Percentiles rank a stretch among this genome's conserved stretches.
Evolutionary conservation across 768 basidiomycete species (phyloP).

Genomic region (Phylloporus arenicola): DNA sequence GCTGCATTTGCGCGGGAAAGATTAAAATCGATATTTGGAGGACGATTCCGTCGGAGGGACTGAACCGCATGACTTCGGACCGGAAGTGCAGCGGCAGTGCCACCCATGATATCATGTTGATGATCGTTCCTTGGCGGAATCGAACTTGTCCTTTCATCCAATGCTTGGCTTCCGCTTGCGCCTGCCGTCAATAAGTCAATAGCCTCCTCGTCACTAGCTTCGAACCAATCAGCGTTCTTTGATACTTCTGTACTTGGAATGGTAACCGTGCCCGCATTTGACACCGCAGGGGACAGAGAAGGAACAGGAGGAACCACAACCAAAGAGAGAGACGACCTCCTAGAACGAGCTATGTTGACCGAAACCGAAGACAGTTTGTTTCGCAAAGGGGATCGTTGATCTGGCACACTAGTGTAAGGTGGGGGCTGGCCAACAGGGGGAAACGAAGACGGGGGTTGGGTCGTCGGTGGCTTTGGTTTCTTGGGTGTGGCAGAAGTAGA

Average conservation of each 20-base stretch:
- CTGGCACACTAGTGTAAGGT: conserved; percentile 45
- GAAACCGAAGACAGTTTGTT: conserved; percentile 40
- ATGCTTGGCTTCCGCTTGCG: conserved; percentile 70
- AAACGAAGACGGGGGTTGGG: conserved; percentile 16
- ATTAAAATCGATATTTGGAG: conserved; percentile 63
- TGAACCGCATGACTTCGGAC: conserved; percentile 26
- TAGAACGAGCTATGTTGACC: conserved; percentile 41
- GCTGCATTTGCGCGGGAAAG: conserved; percentile 33
- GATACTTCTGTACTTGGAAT: conserved; percentile 37
- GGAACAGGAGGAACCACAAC: conserved; percentile 43
- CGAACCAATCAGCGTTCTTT: conserved; percentile 65
- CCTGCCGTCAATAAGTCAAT: conserved; percentile 79
- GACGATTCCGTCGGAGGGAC: conserved; percentile 47
- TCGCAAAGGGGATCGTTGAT: conserved; percentile 33
- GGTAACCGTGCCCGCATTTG: conserved; percentile 28
- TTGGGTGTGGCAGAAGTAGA: conserved; percentile 15
- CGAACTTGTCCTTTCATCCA: conserved; percentile 78
- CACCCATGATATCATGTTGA: conserved; percentile 13
- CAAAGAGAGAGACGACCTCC: conserved; percentile 52
- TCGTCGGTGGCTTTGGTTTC: conserved; percentile 25
- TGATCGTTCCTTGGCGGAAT: conserved; percentile 29
- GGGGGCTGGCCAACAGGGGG: conserved; percentile 56
- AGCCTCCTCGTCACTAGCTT: conserved; percentile 81
- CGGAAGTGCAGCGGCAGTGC: conserved; percentile 22
- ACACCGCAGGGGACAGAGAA: conserved; percentile 34